phyloP scores from a whole-genome alignment of 148 eudicot genomes.

The Beta vulgaris region DNA sequence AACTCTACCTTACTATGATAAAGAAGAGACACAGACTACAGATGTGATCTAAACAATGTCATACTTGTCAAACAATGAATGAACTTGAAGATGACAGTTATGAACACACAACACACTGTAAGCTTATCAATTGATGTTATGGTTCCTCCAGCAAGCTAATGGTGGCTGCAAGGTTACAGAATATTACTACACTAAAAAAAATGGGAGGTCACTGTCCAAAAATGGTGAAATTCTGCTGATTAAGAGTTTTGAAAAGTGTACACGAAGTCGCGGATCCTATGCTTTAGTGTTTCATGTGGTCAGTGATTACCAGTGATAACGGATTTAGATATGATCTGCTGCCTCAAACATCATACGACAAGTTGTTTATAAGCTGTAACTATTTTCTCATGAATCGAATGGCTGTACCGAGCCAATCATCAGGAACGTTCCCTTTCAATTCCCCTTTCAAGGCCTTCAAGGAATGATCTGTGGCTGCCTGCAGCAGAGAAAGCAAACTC shows the following conservation, averaged over 20 bases:
- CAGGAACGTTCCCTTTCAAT: slow-evolving; percentile 43
- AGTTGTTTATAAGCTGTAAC: not conserved
- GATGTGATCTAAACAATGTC: not conserved
- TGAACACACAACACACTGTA: too few relatives aligned
- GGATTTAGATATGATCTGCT: not conserved
- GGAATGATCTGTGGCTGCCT: slow-evolving; percentile 95
- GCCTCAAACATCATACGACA: not conserved
- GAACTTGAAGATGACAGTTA: not conserved
- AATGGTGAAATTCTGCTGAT: not conserved
- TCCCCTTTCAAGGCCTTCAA: slow-evolving; percentile 68
- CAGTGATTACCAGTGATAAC: not conserved
- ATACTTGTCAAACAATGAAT: not conserved
- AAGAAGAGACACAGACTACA: not conserved
- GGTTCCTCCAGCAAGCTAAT: not conserved
- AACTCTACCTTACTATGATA: not conserved
- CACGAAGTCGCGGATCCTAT: not conserved
- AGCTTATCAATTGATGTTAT: not conserved
- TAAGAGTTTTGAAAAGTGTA: not conserved
- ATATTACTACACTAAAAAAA: not conserved
- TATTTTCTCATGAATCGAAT: slow-evolving; percentile 52
- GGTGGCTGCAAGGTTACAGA: not conserved
- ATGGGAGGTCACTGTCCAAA: not conserved
- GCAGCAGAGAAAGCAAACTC: slow-evolving; percentile 14
- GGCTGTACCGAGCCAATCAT: slow-evolving; percentile 87
- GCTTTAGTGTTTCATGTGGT: not conserved